Evolutionary conservation across 2,329 filamentous ascomycete species (phyloP), one percentile per base, ranked within the genome.

Genomic region (Aspergillus pseudoviridinutans): DNA sequence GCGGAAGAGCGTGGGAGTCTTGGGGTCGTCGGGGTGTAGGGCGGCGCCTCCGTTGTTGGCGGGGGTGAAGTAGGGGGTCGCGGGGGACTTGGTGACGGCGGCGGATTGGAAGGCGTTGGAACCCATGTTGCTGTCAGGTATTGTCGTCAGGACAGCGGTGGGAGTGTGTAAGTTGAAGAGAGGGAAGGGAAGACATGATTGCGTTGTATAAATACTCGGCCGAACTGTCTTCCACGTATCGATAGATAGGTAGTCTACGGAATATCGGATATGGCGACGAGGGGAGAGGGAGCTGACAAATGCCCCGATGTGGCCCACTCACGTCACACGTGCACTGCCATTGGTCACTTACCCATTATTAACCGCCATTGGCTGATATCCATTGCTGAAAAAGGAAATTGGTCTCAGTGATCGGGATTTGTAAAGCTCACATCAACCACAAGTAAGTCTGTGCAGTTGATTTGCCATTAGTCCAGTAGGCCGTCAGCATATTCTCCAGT

Each of bases 1-100:
- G 44, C 77, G 77, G 72, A 86, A 86, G 47, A 86, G 75, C 59
- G 84, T 85, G 3, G 83, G 82, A 0, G 69, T 73, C 28, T 59
- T 63, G 20, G 69, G 64, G 53, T 72, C 71, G 54, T 75, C 52
- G 7, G 71, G 69, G 50, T 72, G 64, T 12, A 74, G 57, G 29
- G 74, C 71, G 17, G 69, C 70, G n/a, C 71, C 72, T 6, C 65
- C 69, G 54, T 72, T 69, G 59, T 75, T 73, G 56, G 65, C 62
- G 17, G 73, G 72, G 3, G 72, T 73, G 59, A 70, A 76, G 61
- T 71, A 75, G 10, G 79, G 72, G 14, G 61, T 56, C 12, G 53
- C 24, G 6, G 50, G 3, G 7, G 63, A 55, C 4, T 41, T 44
- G 3, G 35, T 41, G 47, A 57, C 51, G 14, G 58, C 27, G 29